phyloP scores from a whole-genome alignment of 2,329 filamentous ascomycete genomes.

The Aureobasidium sp. region DNA sequence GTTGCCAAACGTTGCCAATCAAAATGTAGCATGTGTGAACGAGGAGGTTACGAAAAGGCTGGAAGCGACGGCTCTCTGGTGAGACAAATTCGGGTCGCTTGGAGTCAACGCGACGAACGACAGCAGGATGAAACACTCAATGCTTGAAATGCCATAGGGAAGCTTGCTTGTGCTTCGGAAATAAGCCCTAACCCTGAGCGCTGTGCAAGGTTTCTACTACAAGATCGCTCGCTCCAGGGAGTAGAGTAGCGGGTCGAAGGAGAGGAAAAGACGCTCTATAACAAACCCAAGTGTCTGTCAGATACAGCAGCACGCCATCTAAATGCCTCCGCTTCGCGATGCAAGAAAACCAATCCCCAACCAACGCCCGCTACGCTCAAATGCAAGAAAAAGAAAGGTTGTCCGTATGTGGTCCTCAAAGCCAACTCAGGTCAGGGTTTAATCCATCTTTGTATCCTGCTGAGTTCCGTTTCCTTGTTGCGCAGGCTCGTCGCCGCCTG shows the following conservation, averaged over 20 bases:
- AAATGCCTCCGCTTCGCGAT: not conserved
- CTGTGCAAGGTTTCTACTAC: not conserved
- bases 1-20: not conserved
- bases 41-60: not conserved
- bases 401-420: not conserved
- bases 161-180: not conserved
- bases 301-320: not conserved
- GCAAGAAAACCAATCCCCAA: not conserved
- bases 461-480: not conserved
- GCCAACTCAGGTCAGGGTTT: not conserved
- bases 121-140: not conserved
- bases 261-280: not conserved
- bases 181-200: not conserved
- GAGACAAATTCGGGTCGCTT: not conserved
- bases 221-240: not conserved
- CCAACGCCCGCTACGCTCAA: constrained; percentile 10
- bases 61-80: too few species aligned
- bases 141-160: not conserved
- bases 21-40: not conserved
- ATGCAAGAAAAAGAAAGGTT: constrained; percentile 3
- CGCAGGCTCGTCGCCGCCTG: constrained; percentile 40
- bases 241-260: not conserved
- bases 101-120: not conserved
- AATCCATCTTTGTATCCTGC: constrained; percentile 2
- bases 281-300: not conserved